Evolutionary conservation across 2,329 filamentous ascomycete genomes (phyloP).

Genomic region (Magnaporthales sp.): DNA sequence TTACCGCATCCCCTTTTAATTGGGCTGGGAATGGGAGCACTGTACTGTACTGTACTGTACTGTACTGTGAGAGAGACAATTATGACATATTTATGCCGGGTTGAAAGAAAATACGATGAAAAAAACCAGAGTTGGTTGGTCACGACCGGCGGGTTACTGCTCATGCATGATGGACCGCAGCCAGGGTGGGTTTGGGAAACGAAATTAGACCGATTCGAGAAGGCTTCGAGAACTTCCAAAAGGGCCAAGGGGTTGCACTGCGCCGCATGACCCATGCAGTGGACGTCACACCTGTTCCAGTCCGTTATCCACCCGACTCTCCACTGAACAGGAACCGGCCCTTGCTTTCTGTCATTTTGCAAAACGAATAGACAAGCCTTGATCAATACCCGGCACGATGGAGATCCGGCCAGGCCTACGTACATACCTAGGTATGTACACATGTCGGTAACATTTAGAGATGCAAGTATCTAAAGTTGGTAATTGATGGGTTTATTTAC

Average conservation of each 20-base stretch:
- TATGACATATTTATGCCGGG: background rate
- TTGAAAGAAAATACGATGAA: background rate
- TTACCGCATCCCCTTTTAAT: background rate
- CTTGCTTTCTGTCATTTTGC: background rate
- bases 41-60: too few species aligned
- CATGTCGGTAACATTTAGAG: background rate
- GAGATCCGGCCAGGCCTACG: background rate
- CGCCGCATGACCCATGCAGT: background rate
- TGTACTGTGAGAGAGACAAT: too few species aligned
- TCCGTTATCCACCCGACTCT: background rate
- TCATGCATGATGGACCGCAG: background rate
- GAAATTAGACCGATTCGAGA: conserved; percentile 5
- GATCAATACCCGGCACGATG: background rate
- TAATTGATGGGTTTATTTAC: background rate
- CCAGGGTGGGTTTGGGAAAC: background rate
- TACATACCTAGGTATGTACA: background rate
- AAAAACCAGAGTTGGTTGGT: background rate
- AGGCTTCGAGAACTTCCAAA: conserved; percentile 9
- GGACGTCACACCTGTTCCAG: background rate
- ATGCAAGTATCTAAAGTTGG: too few species aligned
- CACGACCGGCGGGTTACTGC: background rate
- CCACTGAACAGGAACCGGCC: background rate
- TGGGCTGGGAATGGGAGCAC: background rate
- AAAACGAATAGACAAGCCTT: background rate
- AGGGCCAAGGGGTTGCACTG: background rate